Conservation (phyloP, 352 stramenopile species). For the Phytophthora niederhauseri region DNA sequence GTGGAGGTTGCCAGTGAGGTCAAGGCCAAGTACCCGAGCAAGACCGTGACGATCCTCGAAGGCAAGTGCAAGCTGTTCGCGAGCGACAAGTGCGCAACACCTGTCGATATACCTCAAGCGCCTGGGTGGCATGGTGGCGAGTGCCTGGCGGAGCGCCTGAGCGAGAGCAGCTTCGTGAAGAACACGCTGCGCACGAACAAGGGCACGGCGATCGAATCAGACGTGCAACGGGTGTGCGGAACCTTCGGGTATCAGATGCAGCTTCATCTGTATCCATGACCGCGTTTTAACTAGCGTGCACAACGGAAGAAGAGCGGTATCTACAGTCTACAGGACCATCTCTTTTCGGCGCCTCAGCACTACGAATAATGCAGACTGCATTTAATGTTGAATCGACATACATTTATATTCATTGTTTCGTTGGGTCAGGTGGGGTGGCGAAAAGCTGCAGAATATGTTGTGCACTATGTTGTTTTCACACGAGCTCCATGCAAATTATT, state of each 20-base stretch:
- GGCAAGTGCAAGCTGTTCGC: constrained; percentile 31
- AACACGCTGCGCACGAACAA: constrained; percentile 46
- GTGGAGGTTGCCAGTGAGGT: constrained; percentile 58
- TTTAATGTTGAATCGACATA: too few species aligned
- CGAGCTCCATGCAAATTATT: too few species aligned
- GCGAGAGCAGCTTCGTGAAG: constrained; percentile 39
- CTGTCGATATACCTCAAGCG: constrained; percentile 32
- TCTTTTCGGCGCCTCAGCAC: too few species aligned
- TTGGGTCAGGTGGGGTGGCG: too few species aligned
- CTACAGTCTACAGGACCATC: too few species aligned
- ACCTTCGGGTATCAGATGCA: constrained; percentile 31
- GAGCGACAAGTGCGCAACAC: constrained; percentile 35
- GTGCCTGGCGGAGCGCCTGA: constrained; percentile 33
- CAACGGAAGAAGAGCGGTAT: too few species aligned
- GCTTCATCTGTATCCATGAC: background rate
- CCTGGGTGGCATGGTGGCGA: constrained; percentile 49
- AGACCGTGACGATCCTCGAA: constrained; percentile 56
- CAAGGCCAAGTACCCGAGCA: constrained; percentile 44
- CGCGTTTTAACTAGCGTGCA: too few species aligned
- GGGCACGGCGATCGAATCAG: constrained; percentile 40
- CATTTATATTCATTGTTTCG: too few species aligned
- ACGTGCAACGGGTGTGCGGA: constrained; percentile 43
- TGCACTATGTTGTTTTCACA: too few species aligned
- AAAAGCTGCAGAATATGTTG: too few species aligned
- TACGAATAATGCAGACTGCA: too few species aligned